A percentile compares a stretch with the other conserved stretches of the same genome.
These are phyloP conservation scores for Ceratobasidium sp. DNA, from an alignment of 1,284 basidiomycete species.

Conservation along the genomic window DNA sequence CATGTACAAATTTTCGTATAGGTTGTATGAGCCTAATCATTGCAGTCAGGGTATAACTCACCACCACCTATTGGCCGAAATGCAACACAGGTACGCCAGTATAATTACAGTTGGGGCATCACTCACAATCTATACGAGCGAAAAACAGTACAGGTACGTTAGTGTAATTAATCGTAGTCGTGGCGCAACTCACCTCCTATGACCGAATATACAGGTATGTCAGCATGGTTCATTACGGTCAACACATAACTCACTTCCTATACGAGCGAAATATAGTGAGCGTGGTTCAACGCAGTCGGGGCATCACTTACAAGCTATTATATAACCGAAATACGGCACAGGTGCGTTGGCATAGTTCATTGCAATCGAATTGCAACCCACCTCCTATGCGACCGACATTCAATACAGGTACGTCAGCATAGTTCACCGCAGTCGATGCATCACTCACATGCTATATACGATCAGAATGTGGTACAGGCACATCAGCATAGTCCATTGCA, in stretches of 20 bases:
- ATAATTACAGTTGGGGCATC: no score
- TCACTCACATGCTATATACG: no score
- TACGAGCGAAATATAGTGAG: not conserved
- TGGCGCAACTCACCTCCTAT: not conserved
- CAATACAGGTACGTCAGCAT: no score
- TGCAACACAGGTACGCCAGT: no score
- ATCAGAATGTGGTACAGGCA: no score
- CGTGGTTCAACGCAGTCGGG: not conserved
- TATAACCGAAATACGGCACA: not conserved
- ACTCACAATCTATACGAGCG: no score
- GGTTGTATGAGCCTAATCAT: not conserved
- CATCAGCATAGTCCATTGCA: no score
- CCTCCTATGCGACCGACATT: not conserved
- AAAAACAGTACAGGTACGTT: no score
- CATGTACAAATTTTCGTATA: not conserved
- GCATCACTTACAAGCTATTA: not conserved
- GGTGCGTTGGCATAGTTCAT: not conserved
- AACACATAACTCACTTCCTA: not conserved
- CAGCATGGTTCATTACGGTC: no score
- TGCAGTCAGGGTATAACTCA: not conserved
- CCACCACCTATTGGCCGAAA: no score
- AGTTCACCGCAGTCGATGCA: no score
- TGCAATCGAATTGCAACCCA: not conserved
- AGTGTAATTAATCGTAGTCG: no score
- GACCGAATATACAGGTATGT: not conserved